phyloP scores from a whole-genome alignment of 345 rosid species.

The Sonneratia caseolaris region DNA sequence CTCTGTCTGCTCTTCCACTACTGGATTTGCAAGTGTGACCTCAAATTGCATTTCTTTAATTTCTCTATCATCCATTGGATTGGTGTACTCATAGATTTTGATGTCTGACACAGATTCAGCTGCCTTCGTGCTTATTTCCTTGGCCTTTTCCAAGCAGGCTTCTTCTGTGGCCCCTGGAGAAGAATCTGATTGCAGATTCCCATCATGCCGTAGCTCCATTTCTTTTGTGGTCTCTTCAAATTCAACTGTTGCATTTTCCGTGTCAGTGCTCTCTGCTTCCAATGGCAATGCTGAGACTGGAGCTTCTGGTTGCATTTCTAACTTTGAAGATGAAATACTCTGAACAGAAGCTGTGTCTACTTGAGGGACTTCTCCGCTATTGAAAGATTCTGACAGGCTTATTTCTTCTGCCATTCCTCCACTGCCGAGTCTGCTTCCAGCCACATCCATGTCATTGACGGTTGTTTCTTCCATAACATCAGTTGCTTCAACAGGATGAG shows the following conservation, averaged over 20 bases:
- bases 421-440: neutral
- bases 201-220: neutral
- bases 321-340: no score
- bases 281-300: no score
- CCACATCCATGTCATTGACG: constrained; percentile 1
- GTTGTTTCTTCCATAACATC: constrained; percentile 6
- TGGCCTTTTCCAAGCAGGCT: neutral
- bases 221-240: neutral
- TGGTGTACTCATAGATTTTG: no score
- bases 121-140: neutral
- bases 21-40: neutral
- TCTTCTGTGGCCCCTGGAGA: neutral
- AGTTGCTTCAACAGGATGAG: neutral
- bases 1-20: constrained; percentile 1
- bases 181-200: neutral
- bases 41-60: neutral
- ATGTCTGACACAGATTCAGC: no score
- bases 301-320: no score
- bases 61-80: no score
- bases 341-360: neutral
- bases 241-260: neutral
- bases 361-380: no score
- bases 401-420: neutral
- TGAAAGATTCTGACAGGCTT: neutral
- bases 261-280: neutral